phyloP scores from a whole-genome alignment of 371 early-diverging fungal genomes.

The Mortierella polycephala region DNA sequence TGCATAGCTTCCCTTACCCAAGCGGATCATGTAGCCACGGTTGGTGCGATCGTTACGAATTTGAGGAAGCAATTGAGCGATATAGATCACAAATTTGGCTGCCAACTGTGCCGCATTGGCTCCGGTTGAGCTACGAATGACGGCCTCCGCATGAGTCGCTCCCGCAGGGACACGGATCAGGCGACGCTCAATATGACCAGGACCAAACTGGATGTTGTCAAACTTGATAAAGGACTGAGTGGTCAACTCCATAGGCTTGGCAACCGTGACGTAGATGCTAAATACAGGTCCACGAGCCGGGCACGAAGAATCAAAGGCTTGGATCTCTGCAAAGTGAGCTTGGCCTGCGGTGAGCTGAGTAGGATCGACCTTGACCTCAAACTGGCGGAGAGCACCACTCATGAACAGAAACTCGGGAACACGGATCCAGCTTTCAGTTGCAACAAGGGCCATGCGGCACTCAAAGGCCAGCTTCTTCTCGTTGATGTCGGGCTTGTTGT shows the following conservation, averaged over 20 bases:
- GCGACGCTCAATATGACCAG: conserved; percentile 83
- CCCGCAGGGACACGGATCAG: conserved; percentile 86
- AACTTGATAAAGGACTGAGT: conserved; percentile 63
- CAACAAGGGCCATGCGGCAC: conserved; percentile 77
- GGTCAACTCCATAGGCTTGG: conserved; percentile 75
- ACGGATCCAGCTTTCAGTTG: conserved; percentile 82
- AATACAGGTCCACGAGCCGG: conserved; percentile 85
- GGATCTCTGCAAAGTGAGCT: conserved; percentile 83
- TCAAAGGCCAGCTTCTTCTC: conserved; percentile 81
- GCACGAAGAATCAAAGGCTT: conserved; percentile 81
- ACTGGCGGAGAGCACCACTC: conserved; percentile 73
- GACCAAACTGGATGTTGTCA: conserved; percentile 72
- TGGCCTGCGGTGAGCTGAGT: conserved; percentile 77
- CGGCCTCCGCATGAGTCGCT: conserved; percentile 74
- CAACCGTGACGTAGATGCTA: conserved; percentile 89
- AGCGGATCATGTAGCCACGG: conserved; percentile 63
- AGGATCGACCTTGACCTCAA: conserved; percentile 86
- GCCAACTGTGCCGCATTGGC: conserved; percentile 24
- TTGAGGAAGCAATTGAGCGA: conserved; percentile 79
- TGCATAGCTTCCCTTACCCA: conserved; percentile 74
- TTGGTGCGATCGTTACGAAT: conserved; percentile 72
- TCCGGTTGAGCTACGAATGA: conserved; percentile 32
- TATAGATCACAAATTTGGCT: conserved; percentile 57
- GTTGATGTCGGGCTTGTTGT: conserved; percentile 67
- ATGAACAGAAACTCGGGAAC: conserved; percentile 84